phyloP scores from a whole-genome alignment of 148 eudicot genomes.

The Amaranthus cruentus region DNA sequence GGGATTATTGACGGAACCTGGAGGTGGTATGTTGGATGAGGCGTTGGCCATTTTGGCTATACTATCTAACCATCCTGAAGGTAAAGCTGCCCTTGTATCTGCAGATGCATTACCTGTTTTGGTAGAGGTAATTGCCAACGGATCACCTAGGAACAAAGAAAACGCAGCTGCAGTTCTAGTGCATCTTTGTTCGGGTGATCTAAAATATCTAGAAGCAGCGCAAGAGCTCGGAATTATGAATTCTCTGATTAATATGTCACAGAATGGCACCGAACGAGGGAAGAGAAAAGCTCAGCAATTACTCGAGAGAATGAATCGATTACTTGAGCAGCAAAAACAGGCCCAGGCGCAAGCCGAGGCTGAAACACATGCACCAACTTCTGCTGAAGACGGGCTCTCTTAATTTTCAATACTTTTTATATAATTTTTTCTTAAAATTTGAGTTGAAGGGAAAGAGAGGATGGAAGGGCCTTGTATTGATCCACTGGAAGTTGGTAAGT shows the following conservation, averaged over 20 bases:
- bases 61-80: constrained; percentile 78
- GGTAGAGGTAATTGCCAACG: constrained; percentile 68
- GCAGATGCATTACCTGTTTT: constrained; percentile 76
- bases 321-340: constrained; percentile 59
- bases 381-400: constrained; percentile 30
- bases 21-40: constrained; percentile 86
- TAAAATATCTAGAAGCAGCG: constrained; percentile 47
- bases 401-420: constrained; percentile 22
- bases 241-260: constrained; percentile 51
- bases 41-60: constrained; percentile 84
- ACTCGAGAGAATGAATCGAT: constrained; percentile 68
- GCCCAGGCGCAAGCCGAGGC: constrained; percentile 43
- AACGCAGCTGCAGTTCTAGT: constrained; percentile 88
- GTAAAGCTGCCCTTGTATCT: constrained; percentile 68
- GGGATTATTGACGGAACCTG: constrained; percentile 69
- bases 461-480: constrained; percentile 21
- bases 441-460: constrained; percentile 13
- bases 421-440: constrained; percentile 13
- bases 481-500: constrained; percentile 65
- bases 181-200: constrained; percentile 80
- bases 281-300: constrained; percentile 78
- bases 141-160: constrained; percentile 93
- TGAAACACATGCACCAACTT: constrained; percentile 27
- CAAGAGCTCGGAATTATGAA: constrained; percentile 60
- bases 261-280: constrained; percentile 82